phyloP scores from a whole-genome alignment of 2,329 filamentous ascomycete species.

The Penicillium sclerotiorum region DNA sequence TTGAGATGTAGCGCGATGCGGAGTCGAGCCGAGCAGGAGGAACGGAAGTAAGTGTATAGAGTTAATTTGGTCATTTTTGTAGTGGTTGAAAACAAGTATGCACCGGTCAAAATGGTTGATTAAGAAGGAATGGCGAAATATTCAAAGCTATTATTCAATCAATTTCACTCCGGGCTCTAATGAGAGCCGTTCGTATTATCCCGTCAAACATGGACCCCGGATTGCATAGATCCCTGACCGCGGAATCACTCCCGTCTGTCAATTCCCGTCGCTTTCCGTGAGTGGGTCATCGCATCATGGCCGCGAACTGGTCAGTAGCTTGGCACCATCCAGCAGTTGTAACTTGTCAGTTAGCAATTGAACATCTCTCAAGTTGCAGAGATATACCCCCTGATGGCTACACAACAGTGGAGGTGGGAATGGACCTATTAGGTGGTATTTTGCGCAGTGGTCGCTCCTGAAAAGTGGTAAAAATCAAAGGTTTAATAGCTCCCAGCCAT shows the following conservation, averaged over 20 bases:
- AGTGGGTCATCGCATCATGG: not conserved
- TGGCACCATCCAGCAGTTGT: too few species aligned
- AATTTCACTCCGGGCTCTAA: not conserved
- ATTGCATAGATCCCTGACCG: not conserved
- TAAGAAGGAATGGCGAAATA: not conserved
- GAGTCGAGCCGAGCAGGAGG: slow-evolving; percentile 64
- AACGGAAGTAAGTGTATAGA: slow-evolving; percentile 65
- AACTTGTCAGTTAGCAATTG: too few species aligned
- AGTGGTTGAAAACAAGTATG: not conserved
- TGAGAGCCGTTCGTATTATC: not conserved
- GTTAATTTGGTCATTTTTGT: slow-evolving; percentile 30
- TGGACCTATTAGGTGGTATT: too few species aligned
- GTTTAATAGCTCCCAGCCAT: too few species aligned
- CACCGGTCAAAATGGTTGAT: not conserved
- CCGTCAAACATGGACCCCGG: not conserved
- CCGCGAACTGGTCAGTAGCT: too few species aligned
- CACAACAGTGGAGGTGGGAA: too few species aligned
- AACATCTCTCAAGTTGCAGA: too few species aligned
- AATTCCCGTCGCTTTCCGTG: slow-evolving; percentile 5
- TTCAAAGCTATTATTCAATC: not conserved
- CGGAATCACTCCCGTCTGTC: slow-evolving; percentile 4
- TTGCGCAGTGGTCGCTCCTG: too few species aligned
- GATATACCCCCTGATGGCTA: too few species aligned
- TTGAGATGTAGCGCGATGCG: slow-evolving; percentile 64
- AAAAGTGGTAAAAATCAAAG: too few species aligned